A percentile compares a stretch with the other conserved stretches of the same genome.
Conservation (phyloP, 306 rosid genomes). For the Quercus wislizeni region DNA sequence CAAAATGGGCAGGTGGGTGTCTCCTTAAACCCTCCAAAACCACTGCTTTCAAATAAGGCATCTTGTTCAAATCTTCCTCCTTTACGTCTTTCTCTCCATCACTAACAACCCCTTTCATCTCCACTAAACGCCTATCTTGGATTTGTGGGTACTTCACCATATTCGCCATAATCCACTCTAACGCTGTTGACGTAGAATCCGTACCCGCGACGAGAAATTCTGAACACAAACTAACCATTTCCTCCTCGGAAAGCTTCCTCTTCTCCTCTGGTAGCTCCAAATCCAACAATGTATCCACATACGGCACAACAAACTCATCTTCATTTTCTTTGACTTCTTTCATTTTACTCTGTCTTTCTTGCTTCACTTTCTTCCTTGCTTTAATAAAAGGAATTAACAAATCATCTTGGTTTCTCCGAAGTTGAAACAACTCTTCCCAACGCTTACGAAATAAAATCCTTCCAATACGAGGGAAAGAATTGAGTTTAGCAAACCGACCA, state of each 20-base stretch:
- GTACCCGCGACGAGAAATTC: neutral
- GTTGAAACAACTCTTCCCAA: neutral
- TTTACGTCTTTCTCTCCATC: neutral
- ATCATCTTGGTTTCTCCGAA: neutral
- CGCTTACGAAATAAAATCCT: neutral
- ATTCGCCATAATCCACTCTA: slow-evolving; percentile 6
- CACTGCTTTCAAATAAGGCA: neutral
- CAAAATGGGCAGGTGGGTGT: neutral
- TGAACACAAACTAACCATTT: neutral
- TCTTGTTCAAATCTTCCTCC: neutral
- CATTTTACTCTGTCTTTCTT: neutral
- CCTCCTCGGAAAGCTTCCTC: neutral
- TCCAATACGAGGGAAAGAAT: neutral
- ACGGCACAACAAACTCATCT: neutral
- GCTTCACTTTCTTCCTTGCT: neutral
- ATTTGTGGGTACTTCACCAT: neutral
- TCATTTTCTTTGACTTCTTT: neutral
- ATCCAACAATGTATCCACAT: neutral
- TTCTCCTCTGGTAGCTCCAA: neutral
- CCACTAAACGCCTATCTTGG: neutral
- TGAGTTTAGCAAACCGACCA: neutral
- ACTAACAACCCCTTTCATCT: neutral
- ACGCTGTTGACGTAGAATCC: neutral
- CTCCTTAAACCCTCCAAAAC: neutral
- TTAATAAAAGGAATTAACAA: neutral